Evolutionary conservation across 768 basidiomycete genomes (phyloP), one percentile per base, ranked within the genome.

Genomic region (Rhodocollybia butyracea): DNA sequence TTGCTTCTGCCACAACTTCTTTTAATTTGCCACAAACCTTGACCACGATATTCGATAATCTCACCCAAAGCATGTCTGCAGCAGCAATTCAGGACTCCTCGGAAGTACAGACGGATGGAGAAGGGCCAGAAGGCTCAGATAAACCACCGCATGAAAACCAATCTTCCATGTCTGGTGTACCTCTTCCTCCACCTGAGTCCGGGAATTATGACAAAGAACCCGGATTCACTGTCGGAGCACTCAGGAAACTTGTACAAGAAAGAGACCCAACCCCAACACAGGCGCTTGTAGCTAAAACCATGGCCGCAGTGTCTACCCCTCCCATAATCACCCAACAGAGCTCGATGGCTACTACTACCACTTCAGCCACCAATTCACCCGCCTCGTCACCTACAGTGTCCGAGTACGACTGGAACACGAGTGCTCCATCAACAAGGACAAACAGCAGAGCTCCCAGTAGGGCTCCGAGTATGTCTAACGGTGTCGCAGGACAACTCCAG

Each of bases 361-460:
- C 29, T 7, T 29, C 40, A 1, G 42, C 31, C 21, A 43, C 53
- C 8, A 32, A 41, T 24, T 54, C 53, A 12, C 43, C 53, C 19
- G 26, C 57, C 19, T 55, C 56, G 32, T 64, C 71, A 42, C 76
- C 74, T 11, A 78, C 79, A 3, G 68, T 72, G 0, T 79, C 79
- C 19, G 80, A 81, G 17, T 70, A 70, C 60, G 80, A 74, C 56
- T 73, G 69, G 62, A 76, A 72, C 67, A 50, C 11, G 21, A 80
- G 79, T 59, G 65, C 68, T 30, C 78, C 79, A 2, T 77, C 79
- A 12, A 79, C 76, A 0, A 70, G 76, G 51, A 73, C 79, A 2
- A 76, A 80, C 29, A 81, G 77, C 29, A 66, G 69, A 40, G 64
- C 73, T 6, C 69, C 69, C 7, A 80, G 78, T 56, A 70, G 79